Conservation (phyloP, 2,329 filamentous ascomycete species). For the Alternaria brassicicola region DNA sequence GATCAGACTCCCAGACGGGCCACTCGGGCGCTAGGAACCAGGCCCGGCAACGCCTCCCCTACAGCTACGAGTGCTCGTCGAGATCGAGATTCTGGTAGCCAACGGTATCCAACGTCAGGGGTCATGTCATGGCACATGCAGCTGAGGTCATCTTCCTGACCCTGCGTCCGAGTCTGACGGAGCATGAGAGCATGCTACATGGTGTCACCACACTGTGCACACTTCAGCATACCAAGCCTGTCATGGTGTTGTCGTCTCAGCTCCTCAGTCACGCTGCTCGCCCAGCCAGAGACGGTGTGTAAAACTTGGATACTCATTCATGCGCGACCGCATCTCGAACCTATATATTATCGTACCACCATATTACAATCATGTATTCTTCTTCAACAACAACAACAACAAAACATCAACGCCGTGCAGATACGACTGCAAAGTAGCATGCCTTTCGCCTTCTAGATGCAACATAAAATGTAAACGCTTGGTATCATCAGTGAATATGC, state of each 20-base stretch:
- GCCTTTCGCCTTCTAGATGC: conserved; percentile 33
- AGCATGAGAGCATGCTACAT: neutral
- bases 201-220: conserved; percentile 1
- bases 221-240: conserved; percentile 1
- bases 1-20: conserved; percentile 5
- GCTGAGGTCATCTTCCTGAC: neutral
- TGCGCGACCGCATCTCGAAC: neutral
- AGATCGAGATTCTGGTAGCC: conserved; percentile 1
- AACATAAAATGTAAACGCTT: conserved; percentile 25
- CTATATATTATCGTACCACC: neutral
- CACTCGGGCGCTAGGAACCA: conserved; percentile 6
- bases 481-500: conserved; percentile 27
- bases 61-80: neutral
- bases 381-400: too few relatives aligned
- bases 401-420: conserved; percentile 22
- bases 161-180: neutral
- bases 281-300: conserved; percentile 12
- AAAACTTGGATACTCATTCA: conserved; percentile 8
- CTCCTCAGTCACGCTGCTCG: conserved; percentile 1
- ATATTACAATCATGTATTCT: conserved; percentile 29
- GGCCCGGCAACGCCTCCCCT: conserved; percentile 6
- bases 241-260: conserved; percentile 1
- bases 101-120: neutral
- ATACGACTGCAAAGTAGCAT: conserved; percentile 21
- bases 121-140: conserved; percentile 7